Conservation (phyloP, 2,329 filamentous ascomycete species). For the Colletotrichum navitas region DNA sequence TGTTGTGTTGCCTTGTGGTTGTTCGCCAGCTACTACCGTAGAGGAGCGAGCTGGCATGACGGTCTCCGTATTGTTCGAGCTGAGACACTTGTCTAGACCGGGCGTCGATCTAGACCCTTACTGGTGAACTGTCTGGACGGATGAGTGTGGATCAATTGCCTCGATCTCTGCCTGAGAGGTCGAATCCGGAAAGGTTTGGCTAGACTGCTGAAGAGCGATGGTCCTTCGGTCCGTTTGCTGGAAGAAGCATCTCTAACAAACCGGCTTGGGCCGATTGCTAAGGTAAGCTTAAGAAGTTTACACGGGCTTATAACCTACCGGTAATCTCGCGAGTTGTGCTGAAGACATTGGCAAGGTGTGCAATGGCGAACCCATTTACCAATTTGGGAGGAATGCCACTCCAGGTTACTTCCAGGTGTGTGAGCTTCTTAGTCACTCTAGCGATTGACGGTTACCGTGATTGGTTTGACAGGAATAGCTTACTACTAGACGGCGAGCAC, state of each 20-base stretch:
- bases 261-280: neutral
- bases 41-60: neutral
- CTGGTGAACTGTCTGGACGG: conserved; percentile 11
- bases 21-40: neutral
- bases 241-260: neutral
- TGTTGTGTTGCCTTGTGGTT: neutral
- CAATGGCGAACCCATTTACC: neutral
- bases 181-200: conserved; percentile 9
- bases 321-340: neutral
- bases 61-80: conserved; percentile 12
- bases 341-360: neutral
- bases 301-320: too few species aligned
- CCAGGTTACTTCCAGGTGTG: neutral
- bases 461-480: neutral
- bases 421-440: neutral
- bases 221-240: conserved; percentile 6
- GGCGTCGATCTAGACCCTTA: conserved; percentile 29
- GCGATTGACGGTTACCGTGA: conserved; percentile 6
- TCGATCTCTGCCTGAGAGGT: neutral
- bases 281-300: too few species aligned
- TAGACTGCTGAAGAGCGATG: neutral
- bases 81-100: conserved; percentile 25
- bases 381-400: conserved; percentile 4
- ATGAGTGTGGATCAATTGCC: neutral
- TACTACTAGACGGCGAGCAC: neutral